phyloP scores from a whole-genome alignment of 1,284 basidiomycete genomes.

The Sphaerobolus stellatus region DNA sequence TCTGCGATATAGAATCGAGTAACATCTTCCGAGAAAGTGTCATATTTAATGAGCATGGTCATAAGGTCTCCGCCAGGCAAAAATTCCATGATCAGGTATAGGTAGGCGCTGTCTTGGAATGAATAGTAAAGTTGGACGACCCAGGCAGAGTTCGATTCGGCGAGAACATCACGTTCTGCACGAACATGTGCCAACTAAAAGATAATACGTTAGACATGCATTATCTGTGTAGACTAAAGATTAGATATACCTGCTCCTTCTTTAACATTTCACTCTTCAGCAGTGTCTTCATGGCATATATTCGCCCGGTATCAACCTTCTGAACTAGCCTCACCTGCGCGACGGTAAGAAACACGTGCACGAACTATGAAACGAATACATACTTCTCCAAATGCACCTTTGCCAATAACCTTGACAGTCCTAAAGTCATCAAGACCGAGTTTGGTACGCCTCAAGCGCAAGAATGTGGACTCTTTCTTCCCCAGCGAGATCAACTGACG shows the following conservation, averaged over 20 bases:
- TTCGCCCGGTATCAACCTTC: slow-evolving; percentile 95
- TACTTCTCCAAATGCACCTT: slow-evolving; percentile 97
- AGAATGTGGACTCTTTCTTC: slow-evolving; percentile 87
- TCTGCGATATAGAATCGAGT: slow-evolving; percentile 99
- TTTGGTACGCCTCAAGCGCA: slow-evolving; percentile 88
- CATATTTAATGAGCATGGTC: slow-evolving; percentile 99
- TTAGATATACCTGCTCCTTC: slow-evolving; percentile 81
- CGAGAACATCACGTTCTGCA: slow-evolving; percentile 97
- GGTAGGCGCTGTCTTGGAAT: slow-evolving; percentile 94
- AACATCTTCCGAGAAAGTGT: slow-evolving; percentile 98
- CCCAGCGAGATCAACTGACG: slow-evolving; percentile 90
- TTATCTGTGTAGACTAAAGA: neutral
- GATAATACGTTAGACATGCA: neutral
- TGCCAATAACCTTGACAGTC: slow-evolving; percentile 98
- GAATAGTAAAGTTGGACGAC: slow-evolving; percentile 98
- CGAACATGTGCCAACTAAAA: slow-evolving; percentile 91
- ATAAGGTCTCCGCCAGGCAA: slow-evolving; percentile 97
- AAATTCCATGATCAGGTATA: slow-evolving; percentile 99
- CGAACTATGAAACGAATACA: slow-evolving; percentile 15
- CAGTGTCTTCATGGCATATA: slow-evolving; percentile 99
- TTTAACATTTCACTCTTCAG: slow-evolving; percentile 99
- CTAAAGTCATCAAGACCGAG: slow-evolving; percentile 93
- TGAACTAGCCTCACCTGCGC: slow-evolving; percentile 88
- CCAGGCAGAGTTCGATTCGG: slow-evolving; percentile 97
- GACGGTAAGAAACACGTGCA: neutral